Base-by-base conservation (phyloP, 345 rosid genomes). In the Nephelium lappaceum region DNA sequence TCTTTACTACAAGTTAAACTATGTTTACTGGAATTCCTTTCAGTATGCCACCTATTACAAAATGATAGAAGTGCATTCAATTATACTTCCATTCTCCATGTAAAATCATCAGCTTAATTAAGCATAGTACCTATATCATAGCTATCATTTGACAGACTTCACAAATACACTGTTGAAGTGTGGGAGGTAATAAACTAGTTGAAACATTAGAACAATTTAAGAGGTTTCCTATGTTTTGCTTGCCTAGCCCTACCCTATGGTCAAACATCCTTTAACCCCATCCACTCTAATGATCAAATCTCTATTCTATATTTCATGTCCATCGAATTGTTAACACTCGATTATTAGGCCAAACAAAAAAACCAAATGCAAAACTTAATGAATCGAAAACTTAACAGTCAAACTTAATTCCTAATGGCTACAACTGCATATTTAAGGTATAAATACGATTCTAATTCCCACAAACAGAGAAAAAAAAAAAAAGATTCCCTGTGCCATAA, bases 181-280 rank as follows among this genome's bases (percentile, higher is more conserved):
- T 24, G 19, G 27, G 47, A 36, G 25, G 7, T 36, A 25, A 53
- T 8, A 36, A 9, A 72, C 64, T 27, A 1, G 2, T 71, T 31
- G 63, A 55, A 49, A 51, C 11, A 4, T 21, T 45, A 18, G 6
- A 49, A 21, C n/a, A 25, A 8, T 45, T 58, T 60, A 72, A 18
- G 16, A 74, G 60, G 41, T 41, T 62, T 21, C 77, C 38, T 10
- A 45, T 43, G 60, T 53, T 74, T 41, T 60, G n/a, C 51, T 60
- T 21, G 55, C 43, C 39, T 60, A 58, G 31, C n/a, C 39, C n/a
- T 58, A 58, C 31, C 23, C 31, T 11, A 19, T 38, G 14, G 51
- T 6, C n/a, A 72, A 36, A 31, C 0, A 38, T 6, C 1, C 41
- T 63, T 47, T 63, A n/a, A 31, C n/a, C 45, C 60, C 14, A 27